phyloP scores from a whole-genome alignment of 805 yeast species.

The Candida caryicola region DNA sequence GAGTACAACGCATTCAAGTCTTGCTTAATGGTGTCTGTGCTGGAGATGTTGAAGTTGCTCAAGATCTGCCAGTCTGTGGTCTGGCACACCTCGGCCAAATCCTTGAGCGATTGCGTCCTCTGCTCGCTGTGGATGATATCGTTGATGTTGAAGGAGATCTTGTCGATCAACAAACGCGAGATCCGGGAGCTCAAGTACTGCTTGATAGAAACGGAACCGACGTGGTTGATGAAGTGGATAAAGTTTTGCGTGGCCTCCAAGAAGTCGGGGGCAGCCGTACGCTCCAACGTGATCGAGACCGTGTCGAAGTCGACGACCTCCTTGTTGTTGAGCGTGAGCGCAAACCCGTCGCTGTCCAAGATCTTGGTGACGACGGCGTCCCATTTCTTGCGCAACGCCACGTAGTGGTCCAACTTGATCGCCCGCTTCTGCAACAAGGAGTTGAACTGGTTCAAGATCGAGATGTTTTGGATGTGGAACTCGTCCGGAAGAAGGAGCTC shows the following conservation, averaged over 20 bases:
- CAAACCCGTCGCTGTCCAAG: constrained; percentile 5
- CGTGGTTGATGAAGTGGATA: constrained; percentile 27
- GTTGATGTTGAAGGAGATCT: constrained; percentile 31
- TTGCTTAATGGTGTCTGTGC: constrained; percentile 18
- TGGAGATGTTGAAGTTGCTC: constrained; percentile 7
- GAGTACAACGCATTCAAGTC: constrained; percentile 25
- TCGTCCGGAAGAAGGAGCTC: constrained; percentile 20
- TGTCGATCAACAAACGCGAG: constrained; percentile 26
- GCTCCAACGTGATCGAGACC: constrained; percentile 1
- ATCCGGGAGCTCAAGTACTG: constrained; percentile 26
- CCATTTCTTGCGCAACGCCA: constrained; percentile 10
- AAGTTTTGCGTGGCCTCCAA: constrained; percentile 26
- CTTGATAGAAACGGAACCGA: constrained; percentile 21
- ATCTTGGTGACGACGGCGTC: constrained; percentile 13
- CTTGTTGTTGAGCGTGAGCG: constrained; percentile 6
- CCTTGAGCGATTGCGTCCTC: constrained; percentile 18
- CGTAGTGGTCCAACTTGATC: constrained; percentile 7
- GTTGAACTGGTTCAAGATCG: constrained; percentile 11
- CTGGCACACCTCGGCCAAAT: constrained; percentile 17
- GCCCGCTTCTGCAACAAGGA: constrained; percentile 8
- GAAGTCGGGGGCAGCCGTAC: constrained; percentile 3
- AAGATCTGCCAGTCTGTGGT: constrained; percentile 23
- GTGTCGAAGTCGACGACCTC: constrained; percentile 6
- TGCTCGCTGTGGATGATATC: constrained; percentile 16
- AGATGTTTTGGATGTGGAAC: constrained; percentile 7